These are phyloP conservation scores for Aethionema arabicum DNA, from an alignment of 345 rosid genomes.

Conservation along the genomic window DNA sequence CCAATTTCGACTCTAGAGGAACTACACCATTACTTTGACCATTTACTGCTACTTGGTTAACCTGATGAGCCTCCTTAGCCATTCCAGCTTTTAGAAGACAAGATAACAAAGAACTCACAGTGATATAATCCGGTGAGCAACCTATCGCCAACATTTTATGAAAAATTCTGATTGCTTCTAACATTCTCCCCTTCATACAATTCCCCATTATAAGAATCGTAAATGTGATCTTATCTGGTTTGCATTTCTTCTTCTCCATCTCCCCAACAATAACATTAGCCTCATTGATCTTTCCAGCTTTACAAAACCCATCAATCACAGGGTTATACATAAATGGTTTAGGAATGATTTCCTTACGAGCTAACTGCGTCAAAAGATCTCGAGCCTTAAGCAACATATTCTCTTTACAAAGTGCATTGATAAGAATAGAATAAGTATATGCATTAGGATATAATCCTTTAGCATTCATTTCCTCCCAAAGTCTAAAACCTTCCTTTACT, in stretches of 20 bases:
- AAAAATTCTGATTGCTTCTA: constrained; percentile 71
- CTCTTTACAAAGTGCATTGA: constrained; percentile 71
- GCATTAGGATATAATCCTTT: constrained; percentile 60
- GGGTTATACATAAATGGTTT: constrained; percentile 87
- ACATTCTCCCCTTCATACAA: constrained; percentile 90
- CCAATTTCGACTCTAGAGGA: constrained; percentile 39
- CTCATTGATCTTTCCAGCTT: constrained; percentile 85
- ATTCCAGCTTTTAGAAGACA: constrained; percentile 89
- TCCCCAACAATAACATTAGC: constrained; percentile 64
- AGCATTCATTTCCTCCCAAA: constrained; percentile 62
- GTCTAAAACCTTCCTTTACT: constrained; percentile 55
- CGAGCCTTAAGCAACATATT: constrained; percentile 76
- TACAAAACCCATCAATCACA: constrained; percentile 88
- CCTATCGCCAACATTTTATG: constrained; percentile 71
- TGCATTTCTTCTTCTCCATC: constrained; percentile 73
- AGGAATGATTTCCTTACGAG: constrained; percentile 42
- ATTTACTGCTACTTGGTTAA: constrained; percentile 44
- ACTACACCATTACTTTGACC: constrained; percentile 40
- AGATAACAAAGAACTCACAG: constrained; percentile 62
- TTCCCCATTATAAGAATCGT: constrained; percentile 92
- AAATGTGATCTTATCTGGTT: constrained; percentile 84
- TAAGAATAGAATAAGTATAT: constrained; percentile 66
- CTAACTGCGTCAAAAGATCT: constrained; percentile 57
- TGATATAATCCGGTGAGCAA: constrained; percentile 69
- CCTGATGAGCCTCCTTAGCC: constrained; percentile 68